Evolutionary conservation across 2,329 filamentous ascomycete genomes (phyloP), one percentile per base, ranked within the genome.

Genomic region (Pestalotiopsis sp.): DNA sequence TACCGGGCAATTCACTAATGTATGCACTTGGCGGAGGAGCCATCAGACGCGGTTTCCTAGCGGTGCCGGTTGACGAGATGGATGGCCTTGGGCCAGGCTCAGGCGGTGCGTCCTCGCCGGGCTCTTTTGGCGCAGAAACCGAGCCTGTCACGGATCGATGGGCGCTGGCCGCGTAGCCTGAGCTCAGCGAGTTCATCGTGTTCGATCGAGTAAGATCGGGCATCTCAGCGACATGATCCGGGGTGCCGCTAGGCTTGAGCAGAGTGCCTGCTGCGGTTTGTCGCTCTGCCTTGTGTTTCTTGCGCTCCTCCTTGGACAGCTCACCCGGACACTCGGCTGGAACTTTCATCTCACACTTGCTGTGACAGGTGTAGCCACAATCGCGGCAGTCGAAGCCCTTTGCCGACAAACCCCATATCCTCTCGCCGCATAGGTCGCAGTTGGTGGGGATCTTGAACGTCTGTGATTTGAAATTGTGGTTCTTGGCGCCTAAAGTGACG

Each of bases 361-460:
- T 97, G 82, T 99, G 96, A 78, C 96, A 99, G 2, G 95, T 98
- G 82, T 98, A 99, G 41, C 97, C 96, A 77, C 96, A 99, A 79
- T 98, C 95, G 74, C 92, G 90, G 77, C 96, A 99, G 78, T 97
- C 95, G 77, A 97, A 97, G 0, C 96, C 96, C 82, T 99, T 99
- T 49, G 96, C 95, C 38, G 94, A 97, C 56, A 99, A 81, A 0
- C 96, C 96, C 96, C 96, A 99, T 78, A 99, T 97, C 36, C 96
- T 90, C 78, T 99, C 96, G 20, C 95, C 95, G 75, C 96, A 99
- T 13, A 98, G 87, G 80, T 99, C 96, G 82, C 96, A 99, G 79
- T 98, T 98, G 4, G 96, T 99, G 0, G 97, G 97, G 70, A 99
- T 97, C 80, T 98, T 98, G 86, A 98, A 99, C 0, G 96, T 98